Conservation (phyloP, 2,329 filamentous ascomycete species). For the Diaporthe longicolla region DNA sequence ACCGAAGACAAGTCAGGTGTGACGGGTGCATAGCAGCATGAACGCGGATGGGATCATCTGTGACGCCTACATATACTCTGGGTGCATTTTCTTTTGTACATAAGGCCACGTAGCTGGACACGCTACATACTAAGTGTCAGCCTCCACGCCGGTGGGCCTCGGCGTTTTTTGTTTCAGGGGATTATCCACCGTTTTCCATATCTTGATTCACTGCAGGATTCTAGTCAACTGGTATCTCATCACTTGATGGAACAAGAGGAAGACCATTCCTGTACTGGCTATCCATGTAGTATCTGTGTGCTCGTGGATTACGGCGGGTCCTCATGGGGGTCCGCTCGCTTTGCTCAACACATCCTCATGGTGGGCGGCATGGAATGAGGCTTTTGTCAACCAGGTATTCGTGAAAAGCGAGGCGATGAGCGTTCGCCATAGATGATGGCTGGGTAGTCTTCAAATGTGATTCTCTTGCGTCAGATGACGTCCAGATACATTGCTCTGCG, state of each 20-base stretch:
- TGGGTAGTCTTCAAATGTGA: neutral
- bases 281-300: neutral
- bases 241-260: neutral
- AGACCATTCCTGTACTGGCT: neutral
- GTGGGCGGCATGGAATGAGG: neutral
- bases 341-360: neutral
- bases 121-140: neutral
- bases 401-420: too few relatives aligned
- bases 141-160: slow-evolving; percentile 12
- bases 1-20: neutral
- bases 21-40: slow-evolving; percentile 34
- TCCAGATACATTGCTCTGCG: neutral
- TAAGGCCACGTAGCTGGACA: slow-evolving; percentile 4
- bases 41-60: slow-evolving; percentile 9
- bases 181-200: neutral
- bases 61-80: slow-evolving; percentile 3
- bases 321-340: too few relatives aligned
- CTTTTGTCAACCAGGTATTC: neutral
- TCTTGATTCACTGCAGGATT: neutral
- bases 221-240: slow-evolving; percentile 13
- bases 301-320: neutral
- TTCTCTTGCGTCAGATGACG: neutral
- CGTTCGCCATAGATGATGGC: neutral
- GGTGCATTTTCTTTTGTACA: slow-evolving; percentile 28
- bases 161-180: neutral